Base-by-base conservation (phyloP, 768 basidiomycete species). In the Xerocomus potaroensis region DNA sequence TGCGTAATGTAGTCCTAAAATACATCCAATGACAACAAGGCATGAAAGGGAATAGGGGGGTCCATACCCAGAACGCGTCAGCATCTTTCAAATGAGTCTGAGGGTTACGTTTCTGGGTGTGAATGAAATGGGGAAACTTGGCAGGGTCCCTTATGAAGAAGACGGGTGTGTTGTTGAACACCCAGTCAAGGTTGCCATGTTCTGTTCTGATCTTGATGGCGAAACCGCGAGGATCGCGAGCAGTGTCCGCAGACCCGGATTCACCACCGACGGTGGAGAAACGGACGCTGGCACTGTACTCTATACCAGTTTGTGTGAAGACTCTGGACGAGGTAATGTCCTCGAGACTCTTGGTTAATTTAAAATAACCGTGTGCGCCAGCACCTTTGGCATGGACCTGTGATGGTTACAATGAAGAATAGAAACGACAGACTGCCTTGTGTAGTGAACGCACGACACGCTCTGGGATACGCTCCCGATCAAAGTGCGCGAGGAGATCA, bases 181-280 rank as follows among this genome's bases (percentile, higher is more conserved):
- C 93, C 77, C 87, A 87, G 65, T 96, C 93, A 68, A 81, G 80
- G 74, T 90, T 94, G 16, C 95, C 95, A 65, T 96, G 80, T 3
- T 90, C 82, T 0, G 95, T 92, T 66, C 81, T 87, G 53, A 97
- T 75, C 70, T 94, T 87, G 69, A 87, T 63, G 5, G 95, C 87
- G 61, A 96, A 97, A 2, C 95, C 95, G 71, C 91, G 84, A 21
- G 91, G 91, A 58, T 97, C 93, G 50, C 93, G 85, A 47, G 88
- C 87, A n/a, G 82, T 87, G 58, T 97, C 94, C 15, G 93, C 83
- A 41, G 87, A 90, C 14, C 94, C 94, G 30, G 76, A 72, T 56
- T 91, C 88, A 43, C 94, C 94, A 53, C 84, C 84, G 43, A 97
- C 95, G 12, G 95, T 98, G 36, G 90, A 92, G 80, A 96, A 97